Base-by-base conservation (phyloP, 2,329 filamentous ascomycete species). In the Tolypocladium amazonense region DNA sequence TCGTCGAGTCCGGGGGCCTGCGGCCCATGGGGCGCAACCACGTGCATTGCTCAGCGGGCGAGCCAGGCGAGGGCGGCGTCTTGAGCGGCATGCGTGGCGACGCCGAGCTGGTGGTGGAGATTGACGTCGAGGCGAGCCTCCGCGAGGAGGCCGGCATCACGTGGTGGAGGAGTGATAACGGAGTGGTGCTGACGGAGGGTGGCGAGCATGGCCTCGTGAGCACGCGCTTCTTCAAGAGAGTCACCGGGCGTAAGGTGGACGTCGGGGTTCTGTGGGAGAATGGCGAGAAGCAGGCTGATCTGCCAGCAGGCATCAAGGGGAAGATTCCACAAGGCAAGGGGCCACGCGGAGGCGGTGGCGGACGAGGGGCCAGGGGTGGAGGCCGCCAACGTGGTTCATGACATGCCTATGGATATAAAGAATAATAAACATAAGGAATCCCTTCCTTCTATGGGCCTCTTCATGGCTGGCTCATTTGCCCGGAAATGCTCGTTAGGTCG, bases 21-120 rank as follows among this genome's bases (percentile, higher is more conserved):
- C 86, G 84, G 66, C 82, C 81, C 61, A 97, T 97, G 94, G 80
- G 79, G 0, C 76, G 94, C 58, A 95, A 89, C 63, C 93, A 97
- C 69, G 88, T 97, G 35, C 94, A 99, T 75, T 96, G 94, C 70
- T 89, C 90, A 2, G 84, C 85, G 7, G 91, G 90, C 0, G 76
- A 92, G 15, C 86, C 89, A 2, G 58, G 35, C 47, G 54, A 58
- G 0, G 74, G 73, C 15, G 73, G 69, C 3, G 88, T 92, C 2
- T 82, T 93, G 30, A 91, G 87, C 45, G 92, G 92, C 0, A 95
- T 96, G 89, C 80, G 93, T 27, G 79, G 68, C 64, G 90, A 85
- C 70, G 88, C 89, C 7, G 88, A 94, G 73, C 75, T 95, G 47
- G 69, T 96, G 63, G 81, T 97, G 35, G 90, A 90, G 73, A 77